Evolutionary conservation across 495 filamentous ascomycete species (phyloP), one percentile per base, ranked within the genome.

Genomic region (Penicillium manginii): DNA sequence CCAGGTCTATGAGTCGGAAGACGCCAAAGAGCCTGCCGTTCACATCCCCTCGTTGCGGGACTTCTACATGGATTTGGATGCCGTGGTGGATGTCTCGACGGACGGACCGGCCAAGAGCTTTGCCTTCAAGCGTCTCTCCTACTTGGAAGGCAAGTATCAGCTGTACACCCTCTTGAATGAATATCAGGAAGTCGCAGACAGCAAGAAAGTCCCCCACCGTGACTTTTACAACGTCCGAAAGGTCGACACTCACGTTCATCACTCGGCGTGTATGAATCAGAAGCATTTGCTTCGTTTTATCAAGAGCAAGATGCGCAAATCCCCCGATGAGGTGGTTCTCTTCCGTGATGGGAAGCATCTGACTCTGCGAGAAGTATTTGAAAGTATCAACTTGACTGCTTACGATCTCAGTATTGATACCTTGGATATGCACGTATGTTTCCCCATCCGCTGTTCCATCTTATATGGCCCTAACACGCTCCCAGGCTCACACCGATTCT

Each of bases 171-270:
- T 98, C 3, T 75, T 97, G 57, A 97, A 98, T 73, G 93, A 96
- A 64, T 96, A 98, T 63, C 92, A 98, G 72, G 94, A 98, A 73
- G 92, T 94, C 60, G 93, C 94, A 51, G 96, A 98, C 81, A 96
- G 90, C 74, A 98, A 98, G 74, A 91, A 86, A 67, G 96, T 98
- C 10, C 94, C 94, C 23, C 94, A 98, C 71, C 84, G 94, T 76
- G 94, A 98, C 73, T 98, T 98, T 67, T 98, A 98, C 77, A 98
- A 98, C 67, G 94, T 98, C 50, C 83, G 94, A 59, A 98, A 98
- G 73, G 96, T 98, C 21, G 94, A 98, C 73, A 98, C 94, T 14
- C 94, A 98, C 81, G 94, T 98, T 58, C 94, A 98, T 72, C 94
- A 98, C 72, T 98, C 94, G 5, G 96, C 94, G 39, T 98, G 96